Conservation (phyloP, 495 filamentous ascomycete genomes). For the Aspergillus hancockii region DNA sequence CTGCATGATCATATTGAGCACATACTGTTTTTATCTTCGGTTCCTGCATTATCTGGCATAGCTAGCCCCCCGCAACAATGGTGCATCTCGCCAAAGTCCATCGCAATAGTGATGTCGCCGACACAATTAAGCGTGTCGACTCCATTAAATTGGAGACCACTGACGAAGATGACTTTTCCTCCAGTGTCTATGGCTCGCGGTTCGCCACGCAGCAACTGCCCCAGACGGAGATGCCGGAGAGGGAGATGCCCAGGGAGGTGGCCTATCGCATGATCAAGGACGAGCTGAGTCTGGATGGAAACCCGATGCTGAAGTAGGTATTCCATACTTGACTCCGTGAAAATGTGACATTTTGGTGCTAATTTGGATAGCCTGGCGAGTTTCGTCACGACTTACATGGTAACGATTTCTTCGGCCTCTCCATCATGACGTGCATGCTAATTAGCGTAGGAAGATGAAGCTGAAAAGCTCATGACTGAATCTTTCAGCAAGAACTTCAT, state of each 20-base stretch:
- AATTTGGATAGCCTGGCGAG: slow-evolving; percentile 59
- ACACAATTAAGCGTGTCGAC: slow-evolving; percentile 26
- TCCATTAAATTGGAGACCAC: slow-evolving; percentile 35
- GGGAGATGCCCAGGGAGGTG: slow-evolving; percentile 84
- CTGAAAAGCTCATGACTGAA: slow-evolving; percentile 81
- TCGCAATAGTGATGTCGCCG: slow-evolving; percentile 31
- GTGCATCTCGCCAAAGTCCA: slow-evolving; percentile 41
- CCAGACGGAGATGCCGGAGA: slow-evolving; percentile 83
- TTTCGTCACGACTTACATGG: slow-evolving; percentile 90
- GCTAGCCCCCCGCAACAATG: slow-evolving; percentile 20
- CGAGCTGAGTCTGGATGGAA: slow-evolving; percentile 66
- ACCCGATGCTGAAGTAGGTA: slow-evolving; percentile 15
- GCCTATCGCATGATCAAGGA: slow-evolving; percentile 96
- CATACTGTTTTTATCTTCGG: neutral
- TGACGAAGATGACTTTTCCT: slow-evolving; percentile 60
- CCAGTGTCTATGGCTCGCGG: slow-evolving; percentile 80
- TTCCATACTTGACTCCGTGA: neutral
- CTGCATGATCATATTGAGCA: neutral
- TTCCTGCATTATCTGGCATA: neutral
- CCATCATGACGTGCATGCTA: neutral
- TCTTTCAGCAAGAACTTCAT: slow-evolving; percentile 86
- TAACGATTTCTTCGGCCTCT: slow-evolving; percentile 29
- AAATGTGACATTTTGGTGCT: slow-evolving; percentile 10
- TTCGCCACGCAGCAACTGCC: slow-evolving; percentile 80
- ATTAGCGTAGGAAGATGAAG: slow-evolving; percentile 68